Evolutionary conservation across 2,329 filamentous ascomycete species (phyloP).

Genomic region (Gliomastix tumulicola): DNA sequence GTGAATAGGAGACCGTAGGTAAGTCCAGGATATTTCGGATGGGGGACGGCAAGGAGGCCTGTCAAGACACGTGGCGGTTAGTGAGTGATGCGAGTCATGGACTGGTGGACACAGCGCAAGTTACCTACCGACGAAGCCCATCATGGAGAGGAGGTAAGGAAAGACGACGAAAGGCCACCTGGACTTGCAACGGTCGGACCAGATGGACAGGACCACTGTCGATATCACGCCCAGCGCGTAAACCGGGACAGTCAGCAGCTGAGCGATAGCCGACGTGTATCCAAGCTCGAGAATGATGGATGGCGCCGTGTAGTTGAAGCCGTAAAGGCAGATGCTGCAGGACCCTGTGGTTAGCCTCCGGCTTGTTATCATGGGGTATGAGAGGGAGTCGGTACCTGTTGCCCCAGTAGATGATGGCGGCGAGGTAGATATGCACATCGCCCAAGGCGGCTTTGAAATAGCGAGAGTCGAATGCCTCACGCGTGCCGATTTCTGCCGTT

Average conservation of each 20-base stretch:
- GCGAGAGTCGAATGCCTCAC: conserved; percentile 3
- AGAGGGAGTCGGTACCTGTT: conserved; percentile 18
- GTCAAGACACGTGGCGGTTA: too few species aligned
- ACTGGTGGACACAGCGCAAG: too few species aligned
- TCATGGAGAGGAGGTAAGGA: conserved; percentile 4
- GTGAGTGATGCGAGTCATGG: too few species aligned
- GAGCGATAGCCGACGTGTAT: conserved; percentile 4
- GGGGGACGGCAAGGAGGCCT: conserved; percentile 7
- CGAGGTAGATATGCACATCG: conserved; percentile 32
- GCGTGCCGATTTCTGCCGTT: not conserved
- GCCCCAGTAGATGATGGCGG: conserved; percentile 28
- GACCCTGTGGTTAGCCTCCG: not conserved
- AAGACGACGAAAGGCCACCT: conserved; percentile 7
- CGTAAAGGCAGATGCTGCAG: conserved; percentile 4
- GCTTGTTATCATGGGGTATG: not conserved
- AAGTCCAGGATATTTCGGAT: conserved; percentile 12
- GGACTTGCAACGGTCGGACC: conserved; percentile 4
- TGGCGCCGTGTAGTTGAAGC: conserved; percentile 3
- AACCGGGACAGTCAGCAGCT: conserved; percentile 8
- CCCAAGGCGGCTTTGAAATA: conserved; percentile 16
- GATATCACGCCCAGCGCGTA: conserved; percentile 4
- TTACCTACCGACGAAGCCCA: conserved; percentile 6
- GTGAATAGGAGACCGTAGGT: conserved; percentile 17
- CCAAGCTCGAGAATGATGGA: conserved; percentile 4
- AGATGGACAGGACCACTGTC: conserved; percentile 3